Evolutionary conservation across 345 rosid species (phyloP), one percentile per base, ranked within the genome.

Genomic region (Salix purpurea): DNA sequence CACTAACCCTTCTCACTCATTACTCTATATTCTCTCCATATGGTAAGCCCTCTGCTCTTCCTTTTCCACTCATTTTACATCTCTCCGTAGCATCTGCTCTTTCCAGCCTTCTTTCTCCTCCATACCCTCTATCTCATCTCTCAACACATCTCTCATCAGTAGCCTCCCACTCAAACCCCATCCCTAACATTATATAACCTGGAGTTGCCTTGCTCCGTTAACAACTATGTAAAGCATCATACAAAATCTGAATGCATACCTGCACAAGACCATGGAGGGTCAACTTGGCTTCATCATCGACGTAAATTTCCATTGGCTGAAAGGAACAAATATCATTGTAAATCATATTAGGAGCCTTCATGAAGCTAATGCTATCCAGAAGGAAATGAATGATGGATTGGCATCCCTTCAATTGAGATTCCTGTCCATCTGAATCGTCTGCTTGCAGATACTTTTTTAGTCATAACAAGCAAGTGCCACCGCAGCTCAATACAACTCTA

Each of bases 241-340:
- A 5, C 34, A 76, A 50, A 2, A 65, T 5, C 19, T 2, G 4
- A 39, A 7, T 13, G n/a, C n/a, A 74, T 86, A 94, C 99, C 96
- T 94, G 99, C 58, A 96, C 98, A 83, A 96, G 98, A 54, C 99
- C 99, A 77, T 96, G 97, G 52, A 96, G 97, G 74, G 99, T 96
- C 90, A 96, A 82, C 87, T 96, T 96, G 77, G 99, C 97, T 85
- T 96, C 99, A 30, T 94, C 97, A 21, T 93, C 97, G 16, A 96
- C 99, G 84, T 96, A 96, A 77, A 96, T 96, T 88, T 96, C 98
- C 98, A 94, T 96, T 13, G 99, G 99, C 98, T 96, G 97, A 83
- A 96, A 92, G 85, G 90, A 87, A 89, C 65, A 92, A 87, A 91
- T 82, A 87, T 89, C 86, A 92, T 83, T 90, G 88, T 84, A 87